Base-by-base conservation (phyloP, 192 early-diverging fungal genomes). In the Gaertneriomyces sp. region DNA sequence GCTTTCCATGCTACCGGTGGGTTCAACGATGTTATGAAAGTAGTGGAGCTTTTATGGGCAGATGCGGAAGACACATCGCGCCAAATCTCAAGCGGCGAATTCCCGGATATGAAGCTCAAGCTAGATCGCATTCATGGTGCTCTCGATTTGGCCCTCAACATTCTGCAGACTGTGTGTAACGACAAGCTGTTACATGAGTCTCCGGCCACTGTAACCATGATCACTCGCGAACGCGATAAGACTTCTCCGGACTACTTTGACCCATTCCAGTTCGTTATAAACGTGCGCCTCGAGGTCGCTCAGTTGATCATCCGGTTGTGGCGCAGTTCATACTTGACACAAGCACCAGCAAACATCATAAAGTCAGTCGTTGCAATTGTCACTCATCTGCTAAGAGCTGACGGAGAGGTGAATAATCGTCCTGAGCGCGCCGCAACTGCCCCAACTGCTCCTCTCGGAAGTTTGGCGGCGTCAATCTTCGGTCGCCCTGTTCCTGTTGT, bases 111-210 rank as follows among this genome's bases (percentile, higher is more conserved):
- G 42, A 53, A 81, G 53, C 75, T 82, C 20, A 33, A 63, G 41
- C 54, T 83, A 41, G 44, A 57, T 14, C 66, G 74, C 16, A 64
- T 83, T 11, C 57, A 85, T 25, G 69, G 59, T 42, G 70, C 79
- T 12, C 70, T 90, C 7, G 86, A 91, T 63, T 65, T 78, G 7
- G 62, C 79, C 12, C 61, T 91, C 11, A 76, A 76, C 39, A 79
- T 92, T 4, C 71, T 98, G 33, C 81, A 87, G 59, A 84, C 83
- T 41, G 63, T 92, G 47, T 65, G 81, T 12, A 92, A 92, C 19
- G 77, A 79, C 50, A 89, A 90, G 55, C 74, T 89, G 7, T 68
- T 95, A 20, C 77, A 79, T 11, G 90, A 93, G 52, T 91, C 91
- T 12, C 82, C 91, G 6, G 81, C 83, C 54, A 90, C 90, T 7